A percentile compares a stretch with the other conserved stretches of the same genome.
phyloP scores from a whole-genome alignment of 805 yeast genomes.

The Kluyveromyces starmeri region DNA sequence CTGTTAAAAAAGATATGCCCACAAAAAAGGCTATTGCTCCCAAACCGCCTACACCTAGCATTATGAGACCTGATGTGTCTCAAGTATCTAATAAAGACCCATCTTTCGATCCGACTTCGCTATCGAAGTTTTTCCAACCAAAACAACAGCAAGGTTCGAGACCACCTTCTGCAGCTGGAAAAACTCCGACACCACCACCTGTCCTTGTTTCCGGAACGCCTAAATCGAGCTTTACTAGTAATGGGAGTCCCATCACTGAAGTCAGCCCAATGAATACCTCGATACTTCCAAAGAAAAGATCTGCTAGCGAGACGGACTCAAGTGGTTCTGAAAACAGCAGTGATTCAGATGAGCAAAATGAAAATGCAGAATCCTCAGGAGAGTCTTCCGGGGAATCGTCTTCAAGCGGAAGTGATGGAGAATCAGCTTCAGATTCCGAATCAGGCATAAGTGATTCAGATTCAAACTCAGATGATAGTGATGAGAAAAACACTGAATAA shows the following conservation, averaged over 20 bases:
- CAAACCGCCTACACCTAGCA: constrained; percentile 8
- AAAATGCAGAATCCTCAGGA: constrained; percentile 7
- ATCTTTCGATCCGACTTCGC: constrained; percentile 29
- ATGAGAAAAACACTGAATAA: constrained; percentile 29
- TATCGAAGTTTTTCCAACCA: constrained; percentile 31
- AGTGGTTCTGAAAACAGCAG: constrained; percentile 10
- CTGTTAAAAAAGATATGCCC: constrained; percentile 1
- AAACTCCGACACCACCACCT: constrained; percentile 5
- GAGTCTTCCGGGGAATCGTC: constrained; percentile 4
- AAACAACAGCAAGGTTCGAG: constrained; percentile 16
- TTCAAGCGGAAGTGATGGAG: constrained; percentile 17
- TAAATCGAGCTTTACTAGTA: not conserved
- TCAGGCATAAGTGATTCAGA: constrained; percentile 18
- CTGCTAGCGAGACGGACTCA: constrained; percentile 8
- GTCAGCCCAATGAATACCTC: constrained; percentile 10
- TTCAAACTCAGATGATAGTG: constrained; percentile 28
- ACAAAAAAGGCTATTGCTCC: not conserved
- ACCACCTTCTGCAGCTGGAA: constrained; percentile 4
- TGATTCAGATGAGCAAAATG: constrained; percentile 7
- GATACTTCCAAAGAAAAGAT: constrained; percentile 7
- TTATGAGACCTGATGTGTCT: not conserved
- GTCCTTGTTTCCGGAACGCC: not conserved
- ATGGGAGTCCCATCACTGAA: not conserved
- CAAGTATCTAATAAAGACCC: constrained; percentile 6
- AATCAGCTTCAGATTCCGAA: constrained; percentile 16